Base-by-base conservation (phyloP, 2,329 filamentous ascomycete genomes). In the Apiospora rasikravindrae region DNA sequence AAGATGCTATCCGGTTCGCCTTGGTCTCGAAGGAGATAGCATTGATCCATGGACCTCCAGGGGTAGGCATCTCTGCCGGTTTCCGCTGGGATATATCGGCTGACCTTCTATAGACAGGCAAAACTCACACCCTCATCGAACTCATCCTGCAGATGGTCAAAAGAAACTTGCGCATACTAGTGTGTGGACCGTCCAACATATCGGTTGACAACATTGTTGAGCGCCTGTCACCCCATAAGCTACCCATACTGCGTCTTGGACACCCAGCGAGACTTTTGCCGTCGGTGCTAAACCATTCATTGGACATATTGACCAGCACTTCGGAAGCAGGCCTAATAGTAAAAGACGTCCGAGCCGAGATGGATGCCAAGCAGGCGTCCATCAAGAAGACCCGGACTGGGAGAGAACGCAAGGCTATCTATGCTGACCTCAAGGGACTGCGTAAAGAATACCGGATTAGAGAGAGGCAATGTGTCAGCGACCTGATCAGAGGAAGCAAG, bases 161-260 rank as follows among this genome's bases (percentile, higher is more conserved):
- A 79, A 89, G 90, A 33, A 88, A 91, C 45, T 88, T 92, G 70
- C 90, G 95, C 1, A 86, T 98, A 14, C 87, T 98, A 1, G 96
- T 98, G n/a, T 98, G 96, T 78, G 96, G 96, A 0, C 96, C 96
- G 0, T 98, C 94, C 42, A 99, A 99, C 80, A 95, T 99, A 77
- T 96, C 94, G 0, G 96, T 99, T 0, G 96, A 99, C 87, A 99
- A 99, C 79, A 97, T 99, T 72, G 95, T 98, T 11, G 96, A 99
- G 83, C 91, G 96, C 10, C 88, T 98, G 1, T 90, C 95, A 1
- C 91, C 93, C 0, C 93, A 95, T 81, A 95, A 94, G 78, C 87
- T 98, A 1, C 92, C 94, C 0, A 94, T 98, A 77, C 89, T 98
- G 47, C 92, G 96, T 1, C 89, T 99, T 0, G 96, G 96, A 0